Evolutionary conservation across 2,329 filamentous ascomycete genomes (phyloP).

Genomic region (Monilinia fructicola): DNA sequence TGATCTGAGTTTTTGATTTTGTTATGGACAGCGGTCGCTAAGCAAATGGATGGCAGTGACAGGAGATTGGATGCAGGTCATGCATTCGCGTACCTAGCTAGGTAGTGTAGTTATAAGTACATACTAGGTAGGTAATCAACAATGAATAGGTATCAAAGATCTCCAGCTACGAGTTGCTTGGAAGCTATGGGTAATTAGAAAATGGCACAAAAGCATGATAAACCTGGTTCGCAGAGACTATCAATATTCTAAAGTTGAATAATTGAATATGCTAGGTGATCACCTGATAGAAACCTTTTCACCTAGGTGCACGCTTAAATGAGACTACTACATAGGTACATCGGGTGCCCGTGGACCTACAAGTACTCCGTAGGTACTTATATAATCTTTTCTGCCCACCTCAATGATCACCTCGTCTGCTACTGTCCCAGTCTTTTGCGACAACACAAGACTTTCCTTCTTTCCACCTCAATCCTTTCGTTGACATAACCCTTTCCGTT

Average conservation of each 20-base stretch:
- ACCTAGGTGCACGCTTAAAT: no score
- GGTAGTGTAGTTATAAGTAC: no score
- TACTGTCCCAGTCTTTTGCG: not conserved
- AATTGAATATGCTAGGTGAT: no score
- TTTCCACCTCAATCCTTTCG: slow-evolving; percentile 9
- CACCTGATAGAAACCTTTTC: no score
- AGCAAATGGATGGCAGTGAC: not conserved
- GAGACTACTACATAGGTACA: no score
- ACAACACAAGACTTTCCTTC: slow-evolving; percentile 6
- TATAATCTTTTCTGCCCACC: no score
- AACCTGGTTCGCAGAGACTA: no score
- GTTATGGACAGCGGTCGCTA: slow-evolving; percentile 1
- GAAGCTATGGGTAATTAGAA: not conserved
- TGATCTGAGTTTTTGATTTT: not conserved
- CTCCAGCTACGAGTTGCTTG: no score
- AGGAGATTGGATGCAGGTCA: not conserved
- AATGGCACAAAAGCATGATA: not conserved
- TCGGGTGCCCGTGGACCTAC: no score
- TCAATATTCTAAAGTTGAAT: no score
- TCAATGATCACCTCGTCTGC: not conserved
- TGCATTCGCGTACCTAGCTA: not conserved
- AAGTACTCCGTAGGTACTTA: not conserved
- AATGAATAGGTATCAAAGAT: not conserved
- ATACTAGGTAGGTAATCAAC: not conserved
- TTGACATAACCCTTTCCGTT: slow-evolving; percentile 10